Conservation (phyloP, 1,284 basidiomycete species). For the Cryptococcus sp. region DNA sequence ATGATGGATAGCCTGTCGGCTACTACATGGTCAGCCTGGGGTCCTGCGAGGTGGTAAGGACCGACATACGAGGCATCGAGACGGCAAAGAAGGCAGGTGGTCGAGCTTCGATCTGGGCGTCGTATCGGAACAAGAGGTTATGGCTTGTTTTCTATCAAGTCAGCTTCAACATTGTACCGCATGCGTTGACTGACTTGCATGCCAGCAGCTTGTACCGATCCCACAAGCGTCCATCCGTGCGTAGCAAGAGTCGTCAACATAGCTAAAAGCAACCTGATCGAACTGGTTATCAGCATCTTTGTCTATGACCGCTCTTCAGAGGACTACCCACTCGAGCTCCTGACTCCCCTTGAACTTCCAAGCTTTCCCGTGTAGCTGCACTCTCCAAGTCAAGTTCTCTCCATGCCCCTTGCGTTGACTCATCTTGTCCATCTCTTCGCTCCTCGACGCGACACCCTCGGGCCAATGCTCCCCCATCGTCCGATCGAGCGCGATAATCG, state of each 20-base stretch:
- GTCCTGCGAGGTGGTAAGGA: not conserved
- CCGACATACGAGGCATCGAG: constrained; percentile 38
- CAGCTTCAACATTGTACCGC: not conserved
- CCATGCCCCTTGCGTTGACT: not conserved
- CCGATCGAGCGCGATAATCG: constrained; percentile 21
- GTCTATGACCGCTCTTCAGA: not conserved
- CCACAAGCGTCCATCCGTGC: constrained; percentile 33
- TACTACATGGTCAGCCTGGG: constrained; percentile 21
- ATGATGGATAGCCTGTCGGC: constrained; percentile 41
- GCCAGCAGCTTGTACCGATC: constrained; percentile 25
- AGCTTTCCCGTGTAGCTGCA: constrained; percentile 27
- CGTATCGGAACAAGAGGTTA: constrained; percentile 33
- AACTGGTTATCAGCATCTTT: constrained; percentile 13
- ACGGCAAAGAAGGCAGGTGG: constrained; percentile 41
- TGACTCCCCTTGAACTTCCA: constrained; percentile 38
- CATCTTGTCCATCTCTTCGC: constrained; percentile 15
- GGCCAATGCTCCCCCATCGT: constrained; percentile 22
- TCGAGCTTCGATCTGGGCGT: constrained; percentile 8
- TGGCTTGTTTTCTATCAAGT: constrained; percentile 31
- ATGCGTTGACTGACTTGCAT: constrained; percentile 18
- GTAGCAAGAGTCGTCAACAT: constrained; percentile 28
- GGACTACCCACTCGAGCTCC: constrained; percentile 35
- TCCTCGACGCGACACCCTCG: constrained; percentile 17
- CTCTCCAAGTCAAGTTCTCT: constrained; percentile 21
- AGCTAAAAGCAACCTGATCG: constrained; percentile 32